Base-by-base conservation (phyloP, 306 rosid genomes). In the Abrus pulchellus region DNA sequence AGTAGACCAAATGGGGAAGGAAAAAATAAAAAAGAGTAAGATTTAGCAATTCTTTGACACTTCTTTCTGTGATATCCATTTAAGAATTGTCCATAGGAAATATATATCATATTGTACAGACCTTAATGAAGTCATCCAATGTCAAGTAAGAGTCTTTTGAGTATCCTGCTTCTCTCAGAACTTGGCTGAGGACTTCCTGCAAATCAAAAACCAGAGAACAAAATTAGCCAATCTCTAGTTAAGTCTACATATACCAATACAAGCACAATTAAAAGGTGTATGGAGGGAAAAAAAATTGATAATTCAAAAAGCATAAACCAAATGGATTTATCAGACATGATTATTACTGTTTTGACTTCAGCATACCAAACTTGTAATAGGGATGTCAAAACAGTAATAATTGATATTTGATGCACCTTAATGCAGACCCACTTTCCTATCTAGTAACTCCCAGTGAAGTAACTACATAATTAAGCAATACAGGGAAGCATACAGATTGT, bases 91-190 rank as follows among this genome's bases (percentile, higher is more conserved):
- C 38, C 5, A 68, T 12, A 69, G 50, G 13, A 81, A 38, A 77
- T 40, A 72, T 40, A 48, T 14, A 4, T 44, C 65, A 50, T 59
- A 78, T 71, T 55, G 45, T 38, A 71, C 69, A n/a, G n/a, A 92
- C 98, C 99, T 89, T 91, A 54, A 82, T 36, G 86, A 93, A 93
- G 87, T 91, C 98, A 43, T 87, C 90, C 80, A 90, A 78, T 65
- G 86, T 82, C 74, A 95, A 88, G 84, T 72, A 84, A 53, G 93
- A 88, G 52, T 83, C 93, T 84, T 86, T 87, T 33, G 89, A 61
- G 90, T 88, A 93, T 61, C 98, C 99, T n/a, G 94, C 92, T 86
- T 95, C 99, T 68, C 75, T 73, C 36, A 93, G 85, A 80, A 95
- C 90, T 76, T 84, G 89, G 74, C 77, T 79, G 82, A 95, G 85